Percentiles rank a stretch among this genome's conserved stretches.
These are phyloP conservation scores for Penicillium sp. DNA, from an alignment of 2,329 filamentous ascomycete species.

Conservation along the genomic window DNA sequence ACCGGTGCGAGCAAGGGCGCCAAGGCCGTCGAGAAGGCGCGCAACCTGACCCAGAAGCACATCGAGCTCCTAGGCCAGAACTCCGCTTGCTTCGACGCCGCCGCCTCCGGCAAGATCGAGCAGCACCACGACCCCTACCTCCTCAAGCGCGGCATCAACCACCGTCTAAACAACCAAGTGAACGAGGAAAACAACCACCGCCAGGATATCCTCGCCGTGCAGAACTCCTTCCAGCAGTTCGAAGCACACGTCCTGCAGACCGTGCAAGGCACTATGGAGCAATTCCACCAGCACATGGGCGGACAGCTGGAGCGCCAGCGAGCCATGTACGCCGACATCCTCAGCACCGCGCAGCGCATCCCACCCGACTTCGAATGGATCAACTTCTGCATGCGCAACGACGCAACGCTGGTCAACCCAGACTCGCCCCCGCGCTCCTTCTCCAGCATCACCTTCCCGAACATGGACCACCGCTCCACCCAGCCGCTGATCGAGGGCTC, in stretches of 20 bases:
- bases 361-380: slow-evolving; percentile 86
- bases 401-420: slow-evolving; percentile 66
- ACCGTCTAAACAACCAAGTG: slow-evolving; percentile 83
- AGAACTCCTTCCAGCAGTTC: slow-evolving; percentile 79
- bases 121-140: slow-evolving; percentile 80
- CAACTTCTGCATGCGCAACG: slow-evolving; percentile 65
- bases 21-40: slow-evolving; percentile 86
- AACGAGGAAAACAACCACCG: slow-evolving; percentile 92
- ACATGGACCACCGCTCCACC: slow-evolving; percentile 73
- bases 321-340: slow-evolving; percentile 73
- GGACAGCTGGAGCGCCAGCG: slow-evolving; percentile 74
- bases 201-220: slow-evolving; percentile 83
- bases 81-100: slow-evolving; percentile 67
- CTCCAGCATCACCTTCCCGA: slow-evolving; percentile 70
- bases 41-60: slow-evolving; percentile 80
- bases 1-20: slow-evolving; percentile 71
- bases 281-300: slow-evolving; percentile 71
- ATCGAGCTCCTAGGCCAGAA: slow-evolving; percentile 88
- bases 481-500: slow-evolving; percentile 77
- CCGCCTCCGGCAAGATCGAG: slow-evolving; percentile 58
- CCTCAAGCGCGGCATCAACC: slow-evolving; percentile 66
- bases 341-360: slow-evolving; percentile 65
- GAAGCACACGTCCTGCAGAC: slow-evolving; percentile 77
- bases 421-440: slow-evolving; percentile 64
- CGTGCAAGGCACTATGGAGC: slow-evolving; percentile 70